Base-by-base conservation (phyloP, 768 basidiomycete species). In the Exsudoporus frostii region DNA sequence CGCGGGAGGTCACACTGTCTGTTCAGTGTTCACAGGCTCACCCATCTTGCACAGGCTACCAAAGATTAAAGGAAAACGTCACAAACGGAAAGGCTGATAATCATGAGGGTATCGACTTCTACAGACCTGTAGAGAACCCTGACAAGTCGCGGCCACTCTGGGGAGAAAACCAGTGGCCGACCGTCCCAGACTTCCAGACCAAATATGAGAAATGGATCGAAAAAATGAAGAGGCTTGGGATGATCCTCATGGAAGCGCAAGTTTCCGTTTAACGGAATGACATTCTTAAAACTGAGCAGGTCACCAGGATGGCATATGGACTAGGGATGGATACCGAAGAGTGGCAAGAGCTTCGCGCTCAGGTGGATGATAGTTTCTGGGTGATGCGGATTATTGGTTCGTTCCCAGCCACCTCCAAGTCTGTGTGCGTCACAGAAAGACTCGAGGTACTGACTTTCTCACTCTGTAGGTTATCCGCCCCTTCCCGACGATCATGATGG, bases 101-200 rank as follows among this genome's bases (percentile, higher is more conserved):
- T 55, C 90, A 92, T 56, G 92, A 96, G 73, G 90, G 81, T 2
- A 67, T 94, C 36, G 93, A 95, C 62, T 81, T 91, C 48, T 93
- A 92, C 64, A 81, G 76, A 25, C 89, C 90, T 1, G 85, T 88
- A 2, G 77, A 80, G 41, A 73, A 78, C 24, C 84, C 88, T 1
- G 84, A 92, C 65, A 89, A 80, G 70, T 77, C 80, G 9, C 82
- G 81, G 48, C 80, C 83, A 0, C 69, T 95, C 0, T 86, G 88
- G 83, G 93, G 93, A 13, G 82, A 84, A 68, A 97, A 96, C 64
- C 92, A 90, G 54, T 96, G 90, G 88, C 93, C 92, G 0, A 59
- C 63, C 3, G 74, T 84, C 24, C 68, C 72, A 1, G 70, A 65
- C 0, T 93, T 94, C 63, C 74, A 68, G 51, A 74, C 78, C 34